phyloP scores from a whole-genome alignment of 305 asterid species.

The Solanum chacoense region DNA sequence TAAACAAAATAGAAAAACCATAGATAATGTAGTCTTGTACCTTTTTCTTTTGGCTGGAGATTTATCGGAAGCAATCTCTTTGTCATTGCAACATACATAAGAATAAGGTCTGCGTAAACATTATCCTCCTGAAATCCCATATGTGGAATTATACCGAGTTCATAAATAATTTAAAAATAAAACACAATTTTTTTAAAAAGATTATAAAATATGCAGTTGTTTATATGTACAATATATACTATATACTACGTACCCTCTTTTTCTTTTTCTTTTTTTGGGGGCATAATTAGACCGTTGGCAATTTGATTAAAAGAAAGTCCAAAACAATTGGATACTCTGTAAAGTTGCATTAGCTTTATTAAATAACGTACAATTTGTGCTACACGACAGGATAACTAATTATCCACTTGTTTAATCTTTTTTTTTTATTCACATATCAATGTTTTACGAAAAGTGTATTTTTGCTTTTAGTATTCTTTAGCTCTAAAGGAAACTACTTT shows the following conservation, averaged over 20 bases:
- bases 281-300: not conserved
- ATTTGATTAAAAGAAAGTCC: not conserved
- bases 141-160: not conserved
- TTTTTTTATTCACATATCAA: not conserved
- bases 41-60: not conserved
- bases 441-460: not conserved
- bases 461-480: not conserved
- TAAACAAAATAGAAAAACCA: not conserved
- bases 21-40: not conserved
- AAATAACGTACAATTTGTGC: not conserved
- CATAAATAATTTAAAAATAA: not conserved
- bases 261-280: not conserved
- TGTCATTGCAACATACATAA: no score
- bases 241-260: not conserved
- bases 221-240: not conserved
- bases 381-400: not conserved
- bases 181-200: not conserved
- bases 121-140: not conserved
- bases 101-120: not conserved
- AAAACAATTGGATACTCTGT: not conserved
- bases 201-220: not conserved
- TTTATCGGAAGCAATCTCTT: no score
- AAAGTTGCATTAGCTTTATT: not conserved
- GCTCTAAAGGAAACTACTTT: not conserved
- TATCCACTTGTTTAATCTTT: not conserved